A percentile compares a stretch with the other conserved stretches of the same genome.
These are phyloP conservation scores for Saturnispora sanitii DNA, from an alignment of 805 yeast genomes.

Conservation along the genomic window DNA sequence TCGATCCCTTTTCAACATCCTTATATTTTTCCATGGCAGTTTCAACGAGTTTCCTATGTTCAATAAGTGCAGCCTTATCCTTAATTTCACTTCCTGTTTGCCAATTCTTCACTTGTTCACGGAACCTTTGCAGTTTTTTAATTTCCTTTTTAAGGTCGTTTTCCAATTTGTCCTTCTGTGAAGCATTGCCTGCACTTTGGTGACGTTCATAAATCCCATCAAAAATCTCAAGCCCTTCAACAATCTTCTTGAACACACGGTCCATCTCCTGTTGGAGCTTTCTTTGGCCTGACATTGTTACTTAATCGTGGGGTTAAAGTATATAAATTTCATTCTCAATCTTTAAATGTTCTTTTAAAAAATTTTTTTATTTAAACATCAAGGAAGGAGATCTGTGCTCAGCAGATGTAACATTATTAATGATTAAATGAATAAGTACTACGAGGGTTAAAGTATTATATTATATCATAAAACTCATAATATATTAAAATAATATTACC, in stretches of 20 bases:
- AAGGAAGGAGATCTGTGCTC: no score
- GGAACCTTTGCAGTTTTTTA: slow-evolving; percentile 46
- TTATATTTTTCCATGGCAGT: slow-evolving; percentile 53
- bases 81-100: slow-evolving; percentile 45
- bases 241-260: slow-evolving; percentile 50
- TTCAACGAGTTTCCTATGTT: slow-evolving; percentile 33
- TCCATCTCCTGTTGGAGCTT: slow-evolving; percentile 45
- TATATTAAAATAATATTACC: no score
- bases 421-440: no score
- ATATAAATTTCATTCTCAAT: no score
- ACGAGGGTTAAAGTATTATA: no score
- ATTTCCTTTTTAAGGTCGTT: slow-evolving; percentile 49
- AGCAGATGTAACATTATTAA: no score
- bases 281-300: slow-evolving; percentile 32
- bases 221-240: slow-evolving; percentile 46
- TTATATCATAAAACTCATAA: no score
- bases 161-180: slow-evolving; percentile 49
- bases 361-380: no score
- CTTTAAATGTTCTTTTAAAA: no score
- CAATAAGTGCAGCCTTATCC: slow-evolving; percentile 35
- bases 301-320: no score
- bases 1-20: slow-evolving; percentile 46
- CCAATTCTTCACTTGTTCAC: slow-evolving; percentile 55
- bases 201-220: slow-evolving; percentile 49
- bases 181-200: slow-evolving; percentile 34